Evolutionary conservation across 108 stramenopile species (phyloP), one percentile per base, ranked within the genome.

Genomic region (Cylindrotheca fusiformis): DNA sequence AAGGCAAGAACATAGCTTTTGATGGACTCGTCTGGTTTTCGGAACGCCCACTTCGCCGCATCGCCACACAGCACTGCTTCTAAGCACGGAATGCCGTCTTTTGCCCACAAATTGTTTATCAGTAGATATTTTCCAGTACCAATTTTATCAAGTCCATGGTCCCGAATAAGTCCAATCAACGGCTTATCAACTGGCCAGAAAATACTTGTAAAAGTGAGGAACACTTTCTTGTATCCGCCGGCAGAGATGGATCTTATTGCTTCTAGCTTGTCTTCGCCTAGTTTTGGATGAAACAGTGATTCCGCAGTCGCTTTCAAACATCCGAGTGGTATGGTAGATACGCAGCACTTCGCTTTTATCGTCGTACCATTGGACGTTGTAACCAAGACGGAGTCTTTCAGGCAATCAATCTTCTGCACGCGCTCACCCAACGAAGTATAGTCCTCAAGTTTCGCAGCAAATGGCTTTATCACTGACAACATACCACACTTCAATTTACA

Each of bases 221-320:
- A 74, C 14, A 85, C 84, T 41, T 85, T 85, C 50, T 81, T 85
- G 66, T 85, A 85, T 0, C 41, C 18, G 47, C 84, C 84, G 30
- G 80, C 58, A 20, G 58, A 36, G 26, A 79, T 36, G 3, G 54
- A 49, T 1, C 26, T 6, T n/a, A 85, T 68, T 2, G 80, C 77
- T 48, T 81, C 72, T 59, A 47, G 47, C 31, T 78, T 79, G 0
- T 79, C 78, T 2, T 36, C 5, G 24, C 59, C 27, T 23, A 85
- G 59, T 1, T 57, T 47, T 12, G 80, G 77, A 19, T 61, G 52
- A 36, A 81, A 75, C 25, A 78, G 50, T 4, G 31, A 32, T 26
- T 20, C 1, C 21, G 31, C 19, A 12, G 52, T 18, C 14, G 63
- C 26, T 49, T 71, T 54, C 28, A 84, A 49, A 52, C 83, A 84